These are phyloP conservation scores for Colletotrichum noveboracense DNA, from an alignment of 2,329 filamentous ascomycete species.

Conservation along the genomic window DNA sequence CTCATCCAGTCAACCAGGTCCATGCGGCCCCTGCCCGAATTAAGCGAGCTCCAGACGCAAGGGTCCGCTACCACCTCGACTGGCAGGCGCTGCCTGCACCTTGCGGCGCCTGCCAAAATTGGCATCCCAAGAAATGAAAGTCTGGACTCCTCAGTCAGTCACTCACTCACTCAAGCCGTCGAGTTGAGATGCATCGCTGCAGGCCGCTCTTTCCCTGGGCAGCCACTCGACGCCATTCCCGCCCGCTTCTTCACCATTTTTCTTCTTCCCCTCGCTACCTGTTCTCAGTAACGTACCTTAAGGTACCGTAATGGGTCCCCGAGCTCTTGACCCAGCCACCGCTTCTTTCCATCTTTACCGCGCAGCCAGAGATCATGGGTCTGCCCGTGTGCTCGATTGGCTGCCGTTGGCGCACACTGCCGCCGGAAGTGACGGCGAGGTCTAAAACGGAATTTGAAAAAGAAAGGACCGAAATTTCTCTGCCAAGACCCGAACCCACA, in stretches of 20 bases:
- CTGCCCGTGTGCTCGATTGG: slow-evolving; percentile 9
- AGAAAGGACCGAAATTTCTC: neutral
- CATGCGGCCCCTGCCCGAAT: slow-evolving; percentile 5
- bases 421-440: neutral
- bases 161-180: neutral
- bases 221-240: slow-evolving; percentile 5
- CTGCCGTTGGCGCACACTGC: slow-evolving; percentile 13
- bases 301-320: neutral
- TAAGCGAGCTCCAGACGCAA: slow-evolving; percentile 20
- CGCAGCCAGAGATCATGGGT: neutral
- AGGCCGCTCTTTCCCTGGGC: neutral
- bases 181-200: neutral
- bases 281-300: neutral
- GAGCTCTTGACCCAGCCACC: neutral
- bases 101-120: slow-evolving; percentile 21
- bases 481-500: neutral
- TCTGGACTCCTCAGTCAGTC: neutral
- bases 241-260: neutral
- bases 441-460: neutral
- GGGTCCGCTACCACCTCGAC: slow-evolving; percentile 12
- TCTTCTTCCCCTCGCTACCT: neutral
- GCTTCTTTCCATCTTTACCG: slow-evolving; percentile 1
- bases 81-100: slow-evolving; percentile 6
- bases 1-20: slow-evolving; percentile 25
- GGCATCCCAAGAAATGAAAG: neutral